Evolutionary conservation across 2,329 filamentous ascomycete species (phyloP).

Genomic region (Xylaria sp.): DNA sequence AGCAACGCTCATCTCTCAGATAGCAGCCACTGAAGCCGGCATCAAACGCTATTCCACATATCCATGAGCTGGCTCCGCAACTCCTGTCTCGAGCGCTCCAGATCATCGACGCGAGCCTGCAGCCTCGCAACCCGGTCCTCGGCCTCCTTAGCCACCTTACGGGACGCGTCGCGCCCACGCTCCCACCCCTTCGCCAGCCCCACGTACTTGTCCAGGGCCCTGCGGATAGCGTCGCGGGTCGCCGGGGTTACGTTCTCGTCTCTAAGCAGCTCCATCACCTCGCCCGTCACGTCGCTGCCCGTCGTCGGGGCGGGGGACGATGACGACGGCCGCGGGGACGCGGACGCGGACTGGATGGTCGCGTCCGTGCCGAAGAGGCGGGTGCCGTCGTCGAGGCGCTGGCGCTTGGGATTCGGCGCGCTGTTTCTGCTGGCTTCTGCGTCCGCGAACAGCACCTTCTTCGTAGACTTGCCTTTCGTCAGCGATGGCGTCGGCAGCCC

Average conservation of each 20-base stretch:
- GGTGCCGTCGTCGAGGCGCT: background rate
- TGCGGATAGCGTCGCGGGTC: conserved; percentile 47
- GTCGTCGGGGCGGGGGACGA: background rate
- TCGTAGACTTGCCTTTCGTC: conserved; percentile 30
- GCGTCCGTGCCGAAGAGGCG: conserved; percentile 32
- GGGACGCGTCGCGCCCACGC: conserved; percentile 68
- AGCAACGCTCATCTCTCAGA: background rate
- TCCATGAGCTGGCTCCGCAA: conserved; percentile 8
- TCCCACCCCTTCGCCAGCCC: conserved; percentile 65
- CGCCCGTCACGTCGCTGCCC: conserved; percentile 45
- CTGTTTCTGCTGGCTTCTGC: background rate
- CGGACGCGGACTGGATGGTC: conserved; percentile 21
- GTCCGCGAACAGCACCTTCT: conserved; percentile 27
- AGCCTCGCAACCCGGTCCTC: conserved; percentile 54
- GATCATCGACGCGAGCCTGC: conserved; percentile 44
- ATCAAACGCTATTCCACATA: conserved; percentile 10
- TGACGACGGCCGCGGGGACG: background rate
- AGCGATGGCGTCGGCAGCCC: conserved; percentile 38
- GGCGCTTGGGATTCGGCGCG: conserved; percentile 26
- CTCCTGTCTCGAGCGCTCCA: conserved; percentile 46
- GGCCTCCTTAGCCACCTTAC: conserved; percentile 66
- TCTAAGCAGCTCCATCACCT: conserved; percentile 57
- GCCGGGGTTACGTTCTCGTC: conserved; percentile 48
- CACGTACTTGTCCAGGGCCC: conserved; percentile 60
- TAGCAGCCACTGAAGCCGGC: background rate